Conservation (phyloP, 163 green algal genomes). For the Chlamydomonas reinhardtii region DNA sequence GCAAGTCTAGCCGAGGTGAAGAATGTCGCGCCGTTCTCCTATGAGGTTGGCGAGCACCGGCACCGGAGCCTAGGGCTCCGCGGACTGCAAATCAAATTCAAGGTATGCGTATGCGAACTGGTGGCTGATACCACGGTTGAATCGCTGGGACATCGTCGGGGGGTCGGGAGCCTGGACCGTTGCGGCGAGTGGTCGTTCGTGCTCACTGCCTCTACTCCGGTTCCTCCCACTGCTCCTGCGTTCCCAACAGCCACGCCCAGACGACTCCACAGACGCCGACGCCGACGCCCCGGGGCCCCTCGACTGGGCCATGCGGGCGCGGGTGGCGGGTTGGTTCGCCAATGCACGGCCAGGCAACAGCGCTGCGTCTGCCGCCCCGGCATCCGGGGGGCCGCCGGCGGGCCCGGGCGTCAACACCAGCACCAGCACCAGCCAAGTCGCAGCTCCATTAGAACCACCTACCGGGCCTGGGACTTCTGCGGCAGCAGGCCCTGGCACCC, state of each 20-base stretch:
- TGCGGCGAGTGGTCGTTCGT: too few relatives aligned
- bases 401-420: neutral
- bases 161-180: too few relatives aligned
- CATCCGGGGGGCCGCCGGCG: too few relatives aligned
- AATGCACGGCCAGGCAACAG: neutral
- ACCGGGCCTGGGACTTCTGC: too few relatives aligned
- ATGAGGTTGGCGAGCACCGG: neutral
- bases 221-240: neutral
- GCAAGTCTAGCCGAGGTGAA: too few relatives aligned
- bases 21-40: too few relatives aligned
- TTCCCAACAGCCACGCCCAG: neutral
- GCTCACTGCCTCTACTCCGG: neutral
- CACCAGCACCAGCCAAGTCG: neutral
- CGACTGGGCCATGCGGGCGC: neutral
- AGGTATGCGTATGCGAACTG: neutral
- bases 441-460: too few relatives aligned
- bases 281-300: neutral
- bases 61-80: neutral
- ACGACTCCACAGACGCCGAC: slow-evolving; percentile 3
- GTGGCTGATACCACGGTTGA: too few relatives aligned
- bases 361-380: too few relatives aligned
- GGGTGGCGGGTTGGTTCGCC: neutral
- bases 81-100: neutral
- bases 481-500: too few relatives aligned
- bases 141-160: too few relatives aligned